Evolutionary conservation across 129 eudicot genomes (phyloP).

Genomic region (Calendula officinalis): DNA sequence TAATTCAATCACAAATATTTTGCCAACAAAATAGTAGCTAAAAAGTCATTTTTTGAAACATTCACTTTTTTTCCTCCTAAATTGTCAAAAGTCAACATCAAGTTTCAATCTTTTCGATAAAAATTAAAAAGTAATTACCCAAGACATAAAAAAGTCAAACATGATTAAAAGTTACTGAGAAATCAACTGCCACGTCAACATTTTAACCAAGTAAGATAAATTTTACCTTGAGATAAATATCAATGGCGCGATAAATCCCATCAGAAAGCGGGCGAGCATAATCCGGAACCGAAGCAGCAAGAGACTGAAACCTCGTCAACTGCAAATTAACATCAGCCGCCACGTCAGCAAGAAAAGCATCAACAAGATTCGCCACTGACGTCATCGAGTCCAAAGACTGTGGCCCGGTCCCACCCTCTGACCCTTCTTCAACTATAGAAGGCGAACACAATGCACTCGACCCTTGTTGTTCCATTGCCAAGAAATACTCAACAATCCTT

Average conservation of each 20-base stretch:
- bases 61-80: too few relatives aligned
- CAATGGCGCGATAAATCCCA: slow-evolving; percentile 82
- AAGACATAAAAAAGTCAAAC: background rate
- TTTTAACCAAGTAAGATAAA: background rate
- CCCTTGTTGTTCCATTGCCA: slow-evolving; percentile 46
- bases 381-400: slow-evolving; percentile 56
- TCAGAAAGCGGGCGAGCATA: slow-evolving; percentile 69
- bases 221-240: slow-evolving; percentile 56
- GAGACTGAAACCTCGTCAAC: slow-evolving; percentile 57
- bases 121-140: background rate
- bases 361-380: slow-evolving; percentile 68
- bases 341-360: slow-evolving; percentile 73
- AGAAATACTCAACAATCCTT: slow-evolving; percentile 72
- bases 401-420: slow-evolving; percentile 32
- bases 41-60: too few relatives aligned
- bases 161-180: background rate
- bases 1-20: too few relatives aligned
- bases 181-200: background rate
- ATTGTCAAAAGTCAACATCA: too few relatives aligned
- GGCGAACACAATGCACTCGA: slow-evolving; percentile 47
- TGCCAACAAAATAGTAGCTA: too few relatives aligned
- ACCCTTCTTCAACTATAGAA: slow-evolving; percentile 50
- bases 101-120: too few relatives aligned
- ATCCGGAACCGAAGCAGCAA: slow-evolving; percentile 75
- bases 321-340: slow-evolving; percentile 72